Base-by-base conservation (phyloP, 2,329 filamentous ascomycete genomes). In the Pezicula carpinea region DNA sequence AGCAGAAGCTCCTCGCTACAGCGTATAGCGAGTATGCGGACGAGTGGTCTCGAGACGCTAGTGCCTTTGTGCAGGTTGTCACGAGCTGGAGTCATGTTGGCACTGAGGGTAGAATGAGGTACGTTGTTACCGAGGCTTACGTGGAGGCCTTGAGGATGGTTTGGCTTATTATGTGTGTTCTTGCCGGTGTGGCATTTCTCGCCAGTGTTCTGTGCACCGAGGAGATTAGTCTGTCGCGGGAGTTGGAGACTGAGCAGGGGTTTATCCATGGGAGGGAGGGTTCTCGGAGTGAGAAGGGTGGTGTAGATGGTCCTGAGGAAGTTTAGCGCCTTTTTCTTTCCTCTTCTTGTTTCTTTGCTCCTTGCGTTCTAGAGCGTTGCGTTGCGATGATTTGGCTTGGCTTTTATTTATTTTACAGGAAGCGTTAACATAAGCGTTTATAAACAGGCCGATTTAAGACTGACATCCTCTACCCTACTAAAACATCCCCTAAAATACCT, bases 181-280 rank as follows among this genome's bases (percentile, higher is more conserved):
- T 61, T 10, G 46, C 51, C 23, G 55, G 39, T 4, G 14, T 55
- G 6, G 51, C 50, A 8, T 50, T 59, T n/a, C 3, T 58, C 1
- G 33, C 29, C 6, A 77, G 71, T 53, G 50, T 75, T 2, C 5
- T 52, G 0, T 70, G 71, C 40, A 75, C 72, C 5, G 68, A 78
- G 54, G 69, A 66, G 15, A 51, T 59, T 23, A 40, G 40, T 29
- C 34, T 58, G 23, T 42, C 47, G 15, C 50, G 49, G 42, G 55
- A 55, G 19, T 29, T 55, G 15, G 50, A 55, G 33, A 54, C 55
- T 15, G 51, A 54, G 23, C 53, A 57, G 35, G 50, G 47, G 5
- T 50, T 52, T 23, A 36, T 32, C 14, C 17, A 42, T 42, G 41
- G 45, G 21, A 15, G n/a, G 3, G 35, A 39, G 23, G 23, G 23